These are phyloP conservation scores for Coix lacrymajobi DNA, from an alignment of 176 grass and related monocot genomes.

Conservation along the genomic window DNA sequence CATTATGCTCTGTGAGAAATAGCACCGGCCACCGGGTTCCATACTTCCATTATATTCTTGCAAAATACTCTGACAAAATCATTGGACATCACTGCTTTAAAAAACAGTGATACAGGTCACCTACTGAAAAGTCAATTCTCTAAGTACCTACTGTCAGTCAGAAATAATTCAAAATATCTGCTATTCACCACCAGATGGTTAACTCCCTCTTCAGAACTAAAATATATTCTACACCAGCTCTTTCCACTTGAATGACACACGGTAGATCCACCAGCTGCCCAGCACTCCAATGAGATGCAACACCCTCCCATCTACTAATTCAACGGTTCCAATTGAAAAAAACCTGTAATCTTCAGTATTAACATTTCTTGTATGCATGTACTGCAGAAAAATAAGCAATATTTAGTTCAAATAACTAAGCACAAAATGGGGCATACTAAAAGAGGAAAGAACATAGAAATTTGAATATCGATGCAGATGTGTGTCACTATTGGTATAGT, in stretches of 20 bases:
- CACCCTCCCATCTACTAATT: slow-evolving; percentile 47
- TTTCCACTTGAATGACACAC: slow-evolving; percentile 30
- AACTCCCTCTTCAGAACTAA: background rate
- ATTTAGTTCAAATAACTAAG: background rate
- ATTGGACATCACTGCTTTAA: background rate
- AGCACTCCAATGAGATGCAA: slow-evolving; percentile 67
- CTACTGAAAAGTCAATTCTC: background rate
- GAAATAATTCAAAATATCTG: slow-evolving; percentile 7
- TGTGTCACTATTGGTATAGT: background rate
- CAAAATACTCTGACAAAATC: background rate
- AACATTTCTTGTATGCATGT: slow-evolving; percentile 61
- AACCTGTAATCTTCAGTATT: slow-evolving; percentile 73
- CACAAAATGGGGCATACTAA: background rate
- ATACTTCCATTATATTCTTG: background rate
- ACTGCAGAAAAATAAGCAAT: slow-evolving; percentile 42
- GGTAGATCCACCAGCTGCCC: slow-evolving; percentile 76
- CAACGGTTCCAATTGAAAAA: slow-evolving; percentile 53
- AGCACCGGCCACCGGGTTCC: background rate
- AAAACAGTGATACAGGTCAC: background rate
- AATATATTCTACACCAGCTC: background rate
- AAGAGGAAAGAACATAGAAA: background rate
- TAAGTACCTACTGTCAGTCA: background rate
- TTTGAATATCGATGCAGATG: background rate
- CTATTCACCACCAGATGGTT: background rate
- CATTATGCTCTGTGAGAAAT: background rate